Base-by-base conservation (phyloP, 306 rosid genomes). In the Canavalia gladiata region DNA sequence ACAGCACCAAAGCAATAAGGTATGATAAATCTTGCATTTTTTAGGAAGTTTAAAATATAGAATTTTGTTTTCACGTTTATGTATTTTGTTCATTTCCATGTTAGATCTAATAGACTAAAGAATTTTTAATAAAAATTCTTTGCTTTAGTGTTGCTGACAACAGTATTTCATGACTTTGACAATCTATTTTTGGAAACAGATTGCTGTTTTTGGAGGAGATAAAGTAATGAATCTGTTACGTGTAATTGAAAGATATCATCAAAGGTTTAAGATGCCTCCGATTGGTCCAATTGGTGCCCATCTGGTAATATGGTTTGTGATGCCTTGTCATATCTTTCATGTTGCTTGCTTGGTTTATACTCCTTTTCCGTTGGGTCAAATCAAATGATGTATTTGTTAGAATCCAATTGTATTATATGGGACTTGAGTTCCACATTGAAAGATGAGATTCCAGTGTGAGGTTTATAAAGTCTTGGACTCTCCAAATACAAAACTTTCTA, bases 261-360 rank as follows among this genome's bases (percentile, higher is more conserved):
- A 8, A 55, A 93, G 85, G 82, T 95, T 95, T 85, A 86, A 82
- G 75, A 82, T 56, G 81, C 93, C 95, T 11, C 99, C 98, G 10
- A 89, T 95, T 86, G 97, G 99, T 82, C 99, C 97, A 68, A 89
- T 95, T 77, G 99, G 99, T 57, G 82, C 91, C 68, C 97, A 93
- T 84, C 64, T 93, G 99, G 99, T 87, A 76, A 64, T 51, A 43
- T 35, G 67, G 70, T 69, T 68, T 72, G 37, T 66, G 65, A 46
- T 76, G 49, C 64, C 57, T 74, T 80, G 66, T 72, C 68, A 9
- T 72, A 0, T 84, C 8, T 63, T 54, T 56, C 25, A 8, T 10
- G 76, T 30, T 76, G 47, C 30, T 43, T 69, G 76, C 79, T 52
- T 46, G 49, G 49, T 70, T 30, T 62, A 33, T 6, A 29, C 58